These are phyloP conservation scores for Coffea canephora DNA, from an alignment of 257 asterid genomes.

Conservation along the genomic window DNA sequence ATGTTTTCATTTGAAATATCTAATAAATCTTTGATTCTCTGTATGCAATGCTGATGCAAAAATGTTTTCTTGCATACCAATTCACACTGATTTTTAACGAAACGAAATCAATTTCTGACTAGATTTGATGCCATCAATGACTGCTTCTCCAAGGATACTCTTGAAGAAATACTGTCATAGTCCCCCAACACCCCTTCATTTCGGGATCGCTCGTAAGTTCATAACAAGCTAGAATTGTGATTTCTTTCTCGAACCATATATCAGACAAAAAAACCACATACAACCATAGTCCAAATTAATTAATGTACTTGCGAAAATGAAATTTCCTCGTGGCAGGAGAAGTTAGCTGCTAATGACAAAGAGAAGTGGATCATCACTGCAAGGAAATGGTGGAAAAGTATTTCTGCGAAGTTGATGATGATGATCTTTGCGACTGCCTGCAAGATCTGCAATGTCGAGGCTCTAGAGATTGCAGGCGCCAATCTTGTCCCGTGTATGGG, in stretches of 20 bases:
- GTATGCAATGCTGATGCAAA: too few species aligned
- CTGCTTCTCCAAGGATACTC: slow-evolving; percentile 15
- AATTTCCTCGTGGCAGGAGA: not conserved
- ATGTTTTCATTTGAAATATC: too few species aligned
- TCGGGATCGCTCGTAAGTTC: not conserved
- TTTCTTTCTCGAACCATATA: not conserved
- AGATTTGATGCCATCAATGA: slow-evolving; percentile 4
- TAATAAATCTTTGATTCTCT: too few species aligned
- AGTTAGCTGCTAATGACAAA: too few species aligned
- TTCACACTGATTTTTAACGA: not conserved
- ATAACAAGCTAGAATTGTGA: not conserved
- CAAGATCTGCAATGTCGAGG: not conserved
- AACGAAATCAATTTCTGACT: not conserved
- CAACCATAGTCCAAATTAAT: too few species aligned
- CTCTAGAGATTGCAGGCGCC: not conserved
- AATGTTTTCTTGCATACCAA: not conserved
- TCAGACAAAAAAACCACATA: too few species aligned
- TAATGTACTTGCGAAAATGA: too few species aligned
- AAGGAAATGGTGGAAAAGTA: slow-evolving; percentile 1
- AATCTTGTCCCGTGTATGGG: too few species aligned
- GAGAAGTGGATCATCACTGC: not conserved
- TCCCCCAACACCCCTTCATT: too few species aligned
- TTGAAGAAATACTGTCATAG: slow-evolving; percentile 19
- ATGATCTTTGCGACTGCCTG: slow-evolving; percentile 10
- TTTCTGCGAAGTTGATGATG: slow-evolving; percentile 6